Base-by-base conservation (phyloP, 805 yeast species). In the Maudiozyma barnettii region DNA sequence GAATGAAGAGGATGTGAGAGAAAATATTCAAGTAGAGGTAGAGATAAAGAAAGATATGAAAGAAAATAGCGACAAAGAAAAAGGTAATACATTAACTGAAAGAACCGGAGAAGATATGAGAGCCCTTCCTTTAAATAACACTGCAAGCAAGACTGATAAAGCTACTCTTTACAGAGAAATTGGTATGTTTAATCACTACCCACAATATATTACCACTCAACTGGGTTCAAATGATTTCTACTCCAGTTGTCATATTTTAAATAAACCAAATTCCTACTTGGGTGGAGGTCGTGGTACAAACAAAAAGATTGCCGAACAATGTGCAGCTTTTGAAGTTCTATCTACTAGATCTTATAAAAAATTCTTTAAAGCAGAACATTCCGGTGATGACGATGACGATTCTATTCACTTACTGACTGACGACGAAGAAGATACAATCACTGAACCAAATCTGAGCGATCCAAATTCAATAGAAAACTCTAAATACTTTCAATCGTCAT, bases 231-330 rank as follows among this genome's bases (percentile, higher is more conserved):
- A 45, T 35, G 50, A 48, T 13, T 53, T 49, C 33, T 48, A 43
- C 26, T 51, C 53, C 29, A 35, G 33, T 14, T 49, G 51, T 43
- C 26, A 31, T 39, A 35, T 51, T 14, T 46, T 48, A 39, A 48
- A 52, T 13, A 43, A 35, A 30, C 39, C 41, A 5, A 43, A 46
- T 19, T 36, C 46, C n/a, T 22, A 45, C 23, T 38, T 53, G 14
- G 56, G 54, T 22, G 45, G 42, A n/a, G 56, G 54, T 29, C 47
- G 45, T 45, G 54, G 53, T 31, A 26, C 48, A 7, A 51, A 47
- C 31, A 53, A 51, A 36, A 49, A 51, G 29, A 47, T 49, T 29
- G 49, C 54, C 5, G 51, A 53, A 47, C 56, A 51, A 37, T 22
- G 43, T 19, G 54, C 56, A 19, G 56, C 56, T 21, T 26, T 35